These are phyloP conservation scores for Leucaena leucocephala DNA, from an alignment of 306 rosid species.

Conservation along the genomic window DNA sequence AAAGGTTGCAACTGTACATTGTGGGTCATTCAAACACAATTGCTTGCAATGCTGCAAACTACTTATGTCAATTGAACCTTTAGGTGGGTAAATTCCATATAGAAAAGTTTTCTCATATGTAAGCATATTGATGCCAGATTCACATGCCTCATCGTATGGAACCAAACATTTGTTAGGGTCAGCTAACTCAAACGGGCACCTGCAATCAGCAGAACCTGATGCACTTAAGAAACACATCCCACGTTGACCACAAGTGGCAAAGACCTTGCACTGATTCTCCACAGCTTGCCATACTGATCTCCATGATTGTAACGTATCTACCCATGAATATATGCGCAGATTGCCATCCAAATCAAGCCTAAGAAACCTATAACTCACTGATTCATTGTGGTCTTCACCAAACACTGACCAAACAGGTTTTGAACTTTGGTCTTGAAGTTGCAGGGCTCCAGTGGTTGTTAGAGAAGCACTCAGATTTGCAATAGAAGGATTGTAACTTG, in stretches of 20 bases:
- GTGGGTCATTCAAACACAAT: constrained; percentile 59
- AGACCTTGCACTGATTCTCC: constrained; percentile 82
- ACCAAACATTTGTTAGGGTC: constrained; percentile 54
- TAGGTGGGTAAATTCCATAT: constrained; percentile 69
- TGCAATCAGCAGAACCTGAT: constrained; percentile 60
- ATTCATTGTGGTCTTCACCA: constrained; percentile 75
- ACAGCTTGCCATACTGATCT: constrained; percentile 87
- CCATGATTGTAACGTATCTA: constrained; percentile 60
- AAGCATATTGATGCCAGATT: constrained; percentile 48
- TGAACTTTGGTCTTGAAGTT: constrained; percentile 51
- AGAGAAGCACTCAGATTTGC: constrained; percentile 62
- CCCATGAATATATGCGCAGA: constrained; percentile 80
- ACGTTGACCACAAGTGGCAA: constrained; percentile 66
- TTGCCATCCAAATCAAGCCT: constrained; percentile 84
- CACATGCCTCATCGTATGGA: constrained; percentile 48
- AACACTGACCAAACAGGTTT: constrained; percentile 69
- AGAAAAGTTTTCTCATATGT: constrained; percentile 47
- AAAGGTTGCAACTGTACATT: constrained; percentile 71
- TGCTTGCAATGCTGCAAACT: constrained; percentile 59
- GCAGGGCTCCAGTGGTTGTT: constrained; percentile 64
- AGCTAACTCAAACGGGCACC: constrained; percentile 58
- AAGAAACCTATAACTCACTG: constrained; percentile 59
- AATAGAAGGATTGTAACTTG: constrained; percentile 47
- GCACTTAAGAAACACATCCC: constrained; percentile 65
- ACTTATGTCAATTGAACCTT: constrained; percentile 44